A percentile compares a stretch with the other conserved stretches of the same genome.
Evolutionary conservation across 495 filamentous ascomycete genomes (phyloP).

Genomic region (Clavariopsis aquatica): DNA sequence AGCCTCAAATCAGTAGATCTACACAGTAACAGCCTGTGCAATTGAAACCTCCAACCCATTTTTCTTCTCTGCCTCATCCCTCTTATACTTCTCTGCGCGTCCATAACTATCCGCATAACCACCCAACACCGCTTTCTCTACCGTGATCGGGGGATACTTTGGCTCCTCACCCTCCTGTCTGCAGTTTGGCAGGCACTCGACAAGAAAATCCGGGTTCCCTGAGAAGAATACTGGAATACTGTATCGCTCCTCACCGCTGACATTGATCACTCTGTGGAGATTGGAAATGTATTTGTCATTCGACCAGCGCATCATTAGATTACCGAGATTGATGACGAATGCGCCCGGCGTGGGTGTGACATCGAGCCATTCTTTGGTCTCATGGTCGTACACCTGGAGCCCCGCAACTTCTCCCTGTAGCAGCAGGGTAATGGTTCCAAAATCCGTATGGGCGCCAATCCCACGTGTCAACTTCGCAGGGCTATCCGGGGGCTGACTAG

Average conservation of each 20-base stretch:
- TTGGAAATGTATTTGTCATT: slow-evolving; percentile 42
- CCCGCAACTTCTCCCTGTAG: slow-evolving; percentile 44
- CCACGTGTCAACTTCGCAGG: slow-evolving; percentile 38
- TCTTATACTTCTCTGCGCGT: slow-evolving; percentile 28
- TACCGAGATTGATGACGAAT: slow-evolving; percentile 47
- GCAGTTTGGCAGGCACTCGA: slow-evolving; percentile 26
- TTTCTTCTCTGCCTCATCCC: slow-evolving; percentile 6
- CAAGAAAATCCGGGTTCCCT: slow-evolving; percentile 42
- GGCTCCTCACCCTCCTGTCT: neutral
- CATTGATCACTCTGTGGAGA: slow-evolving; percentile 15
- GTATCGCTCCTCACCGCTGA: slow-evolving; percentile 16
- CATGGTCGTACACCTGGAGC: slow-evolving; percentile 42
- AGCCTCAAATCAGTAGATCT: slow-evolving; percentile 8
- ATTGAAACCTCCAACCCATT: neutral
- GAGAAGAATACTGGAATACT: slow-evolving; percentile 35
- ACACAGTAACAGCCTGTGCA: slow-evolving; percentile 5
- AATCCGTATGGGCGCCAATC: slow-evolving; percentile 47
- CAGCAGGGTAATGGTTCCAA: slow-evolving; percentile 47
- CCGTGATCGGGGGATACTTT: slow-evolving; percentile 25
- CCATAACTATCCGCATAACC: slow-evolving; percentile 28
- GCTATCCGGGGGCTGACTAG: slow-evolving; percentile 26
- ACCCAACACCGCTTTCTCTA: slow-evolving; percentile 18
- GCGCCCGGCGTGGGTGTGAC: slow-evolving; percentile 41
- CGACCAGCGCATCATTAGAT: slow-evolving; percentile 43
- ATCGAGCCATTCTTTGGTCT: slow-evolving; percentile 40